Base-by-base conservation (phyloP, 1,284 basidiomycete species). In the Naganishia liquefaciens region DNA sequence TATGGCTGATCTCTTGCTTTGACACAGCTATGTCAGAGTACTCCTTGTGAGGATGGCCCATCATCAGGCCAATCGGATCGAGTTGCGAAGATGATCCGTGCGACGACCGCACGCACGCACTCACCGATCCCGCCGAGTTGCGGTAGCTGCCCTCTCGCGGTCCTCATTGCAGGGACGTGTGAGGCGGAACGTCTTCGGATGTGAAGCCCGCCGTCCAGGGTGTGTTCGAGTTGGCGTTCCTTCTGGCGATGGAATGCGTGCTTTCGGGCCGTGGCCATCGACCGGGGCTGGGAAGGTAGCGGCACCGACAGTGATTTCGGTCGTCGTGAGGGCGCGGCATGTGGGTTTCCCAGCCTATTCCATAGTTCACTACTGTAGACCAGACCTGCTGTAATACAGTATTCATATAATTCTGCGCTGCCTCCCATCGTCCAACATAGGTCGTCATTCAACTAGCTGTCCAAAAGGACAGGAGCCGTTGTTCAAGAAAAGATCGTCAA, bases 301-400 rank as follows among this genome's bases (percentile, higher is more conserved):
- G 54, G 30, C 54, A 28, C 27, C 54, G 42, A 42, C 23, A 23
- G 54, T 30, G 54, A 55, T 46, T 21, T 55, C 54, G 50, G 25
- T 28, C 54, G 54, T 55, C 54, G 54, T 55, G 54, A 55, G 50
- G 54, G 54, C 43, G 54, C 21, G 54, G 54, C 43, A 55, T 55
- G 54, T 44, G 54, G 54, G 54, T 55, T 55, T 55, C 43, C 53
- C 54, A 55, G 54, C 40, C 42, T 23, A 23, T 33, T 46, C 42
- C 21, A 44, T 30, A 40, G 54, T 28, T 30, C 30, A 15, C 17
- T 44, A 4, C n/a, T 23, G 43, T 44, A 37, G 33, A 37, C 33
- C 33, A 10, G 33, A 37, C 7, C 33, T 9, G 33, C 33, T 9
- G 7, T 37, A 9, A n/a, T n/a, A n/a, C n/a, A n/a, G n/a, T n/a